Evolutionary conservation across 1,139 yeast genomes (phyloP), one percentile per base, ranked within the genome.

Genomic region (Arxiozyma telluris): DNA sequence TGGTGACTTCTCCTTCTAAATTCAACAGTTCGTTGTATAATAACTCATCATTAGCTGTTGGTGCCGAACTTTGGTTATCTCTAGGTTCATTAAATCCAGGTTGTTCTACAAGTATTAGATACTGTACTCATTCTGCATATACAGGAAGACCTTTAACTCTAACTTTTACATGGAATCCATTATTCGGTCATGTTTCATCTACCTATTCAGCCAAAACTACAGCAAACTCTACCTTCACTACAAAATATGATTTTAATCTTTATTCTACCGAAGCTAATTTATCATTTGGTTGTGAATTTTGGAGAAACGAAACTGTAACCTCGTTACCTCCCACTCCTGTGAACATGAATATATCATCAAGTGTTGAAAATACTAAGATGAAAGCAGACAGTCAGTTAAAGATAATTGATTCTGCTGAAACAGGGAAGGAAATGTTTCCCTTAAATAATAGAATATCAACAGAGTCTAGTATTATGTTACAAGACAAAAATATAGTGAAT

Each of bases 41-140:
- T 59, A 70, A 73, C 56, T 73, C 78, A 18, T 68, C 74, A 1
- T 68, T 84, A 2, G 83, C 93, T 0, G 63, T 89, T 0, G 98
- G 98, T 0, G 80, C 87, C 8, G 99, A 94, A 69, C 62, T 90
- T 12, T 94, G 96, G 91, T 87, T 87, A 61, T 96, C 96, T 0
- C 82, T 91, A 1, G 70, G 80, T 54, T 83, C 88, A 52, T 84
- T 89, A 78, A 84, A 93, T 58, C 95, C 95, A 0, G 94, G 93
- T 0, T 63, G 93, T 23, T 87, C 96, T 0, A 81, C 95, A 0
- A 94, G 96, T 0, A 70, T 89, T 54, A 73, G 97, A 53, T 93
- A 93, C 66, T 81, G 94, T 1, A 88, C 97, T 0, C 83, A 89
- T 57, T 86, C 96, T 0, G 83, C 96, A 0, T 81, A 86, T 52